phyloP scores from a whole-genome alignment of 1,284 basidiomycete genomes.

The Volvariella volvacea region DNA sequence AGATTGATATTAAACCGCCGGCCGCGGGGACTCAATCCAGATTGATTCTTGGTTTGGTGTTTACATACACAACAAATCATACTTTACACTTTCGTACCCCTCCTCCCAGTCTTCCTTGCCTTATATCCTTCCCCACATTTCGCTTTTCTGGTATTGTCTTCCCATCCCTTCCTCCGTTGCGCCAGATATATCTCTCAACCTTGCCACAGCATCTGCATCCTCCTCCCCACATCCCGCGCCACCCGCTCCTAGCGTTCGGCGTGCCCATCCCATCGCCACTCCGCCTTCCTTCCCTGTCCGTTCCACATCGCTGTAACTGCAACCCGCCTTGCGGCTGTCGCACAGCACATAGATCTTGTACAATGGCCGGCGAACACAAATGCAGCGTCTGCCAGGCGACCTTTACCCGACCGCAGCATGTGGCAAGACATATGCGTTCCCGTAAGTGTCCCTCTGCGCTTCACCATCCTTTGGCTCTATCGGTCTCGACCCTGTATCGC shows the following conservation, averaged over 20 bases:
- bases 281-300: too few relatives aligned
- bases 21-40: neutral
- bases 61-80: neutral
- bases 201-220: too few relatives aligned
- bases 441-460: conserved; percentile 45
- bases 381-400: conserved; percentile 83
- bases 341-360: conserved; percentile 3
- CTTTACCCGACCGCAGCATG: conserved; percentile 86
- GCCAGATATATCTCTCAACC: too few relatives aligned
- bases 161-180: too few relatives aligned
- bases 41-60: neutral
- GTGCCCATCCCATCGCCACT: too few relatives aligned
- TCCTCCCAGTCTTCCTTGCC: neutral
- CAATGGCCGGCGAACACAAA: conserved; percentile 64
- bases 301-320: too few relatives aligned
- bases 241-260: too few relatives aligned
- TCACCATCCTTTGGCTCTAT: too few relatives aligned
- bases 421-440: conserved; percentile 84
- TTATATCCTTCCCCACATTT: neutral
- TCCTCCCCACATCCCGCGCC: too few relatives aligned
- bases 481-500: neutral
- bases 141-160: too few relatives aligned
- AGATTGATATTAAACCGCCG: conserved; percentile 1
- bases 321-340: too few relatives aligned
- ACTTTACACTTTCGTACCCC: neutral